Base-by-base conservation (phyloP, 2,329 filamentous ascomycete genomes). In the Erysiphe pulchra region DNA sequence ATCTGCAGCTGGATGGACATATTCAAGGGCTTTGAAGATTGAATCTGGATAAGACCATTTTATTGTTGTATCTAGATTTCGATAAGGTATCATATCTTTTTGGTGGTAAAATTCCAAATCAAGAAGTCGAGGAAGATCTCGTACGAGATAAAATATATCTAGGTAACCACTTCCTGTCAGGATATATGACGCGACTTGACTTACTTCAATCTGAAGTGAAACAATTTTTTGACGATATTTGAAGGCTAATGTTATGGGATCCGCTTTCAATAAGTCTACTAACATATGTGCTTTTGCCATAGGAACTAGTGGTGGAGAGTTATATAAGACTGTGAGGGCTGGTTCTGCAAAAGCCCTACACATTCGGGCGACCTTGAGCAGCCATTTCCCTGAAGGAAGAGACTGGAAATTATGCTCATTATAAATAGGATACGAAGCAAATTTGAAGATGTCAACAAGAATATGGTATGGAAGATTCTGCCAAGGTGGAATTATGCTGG, bases 101-200 rank as follows among this genome's bases (percentile, higher is more conserved):
- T 69, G 69, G 52, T 86, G 80, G 50, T 76, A 77, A 14, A 93
- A 67, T 47, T 84, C 73, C 31, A 94, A 61, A 43, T 77, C 69
- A 45, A 69, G 69, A 14, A 93, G 65, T 42, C 73, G 74, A 0
- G 77, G 76, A 6, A 84, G 67, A 41, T 70, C 66, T 37, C 66
- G 64, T 17, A 92, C 63, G 44, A 92, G 60, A 24, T 64, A 61
- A 36, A 63, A 57, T 17, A 81, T 56, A 48, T 75, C 67, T 47
- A 76, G 63, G 18, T 70, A 67, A 11, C 68, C 69, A 38, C 65
- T 62, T 2, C 66, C 63, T 12, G 64, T 65, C 55, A 68, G 68
- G 45, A 65, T 67, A 52, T 71, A 69, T 37, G 66, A 61, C 44
- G 74, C 65, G 47, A 62, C 69, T 53, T 59, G 69, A n/a, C 49